These are phyloP conservation scores for Huntiella moniliformis DNA, from an alignment of 2,329 filamentous ascomycete genomes.

Conservation along the genomic window DNA sequence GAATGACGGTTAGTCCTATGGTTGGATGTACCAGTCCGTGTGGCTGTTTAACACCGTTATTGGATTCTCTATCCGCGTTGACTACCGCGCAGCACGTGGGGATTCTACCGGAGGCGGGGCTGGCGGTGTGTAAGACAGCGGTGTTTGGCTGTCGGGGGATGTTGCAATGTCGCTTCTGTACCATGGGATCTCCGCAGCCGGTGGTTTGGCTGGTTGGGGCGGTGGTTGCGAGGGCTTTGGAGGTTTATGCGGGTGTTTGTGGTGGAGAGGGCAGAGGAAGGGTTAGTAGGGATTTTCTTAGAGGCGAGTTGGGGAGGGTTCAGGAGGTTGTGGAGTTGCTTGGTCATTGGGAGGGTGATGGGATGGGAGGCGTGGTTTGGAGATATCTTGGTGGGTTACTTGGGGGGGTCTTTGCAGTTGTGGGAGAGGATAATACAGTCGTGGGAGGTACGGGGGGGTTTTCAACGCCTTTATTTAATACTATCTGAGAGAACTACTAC, in stretches of 20 bases:
- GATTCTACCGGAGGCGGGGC: slow-evolving; percentile 26
- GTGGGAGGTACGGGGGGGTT: slow-evolving; percentile 17
- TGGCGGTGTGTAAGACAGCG: slow-evolving; percentile 28
- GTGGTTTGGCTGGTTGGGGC: slow-evolving; percentile 23
- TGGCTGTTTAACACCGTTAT: no score
- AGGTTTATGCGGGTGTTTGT: slow-evolving; percentile 7
- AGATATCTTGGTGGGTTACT: slow-evolving; percentile 25
- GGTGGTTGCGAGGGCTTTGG: background rate
- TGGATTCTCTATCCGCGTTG: no score
- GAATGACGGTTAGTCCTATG: no score
- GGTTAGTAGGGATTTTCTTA: slow-evolving; percentile 6
- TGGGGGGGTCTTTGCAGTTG: slow-evolving; percentile 23
- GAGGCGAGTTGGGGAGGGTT: slow-evolving; percentile 18
- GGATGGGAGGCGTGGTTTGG: slow-evolving; percentile 19
- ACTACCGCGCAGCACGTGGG: no score
- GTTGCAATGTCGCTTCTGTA: slow-evolving; percentile 27
- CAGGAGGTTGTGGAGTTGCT: slow-evolving; percentile 29
- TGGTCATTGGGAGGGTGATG: slow-evolving; percentile 18
- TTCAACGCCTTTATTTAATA: background rate
- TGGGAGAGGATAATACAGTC: slow-evolving; percentile 25
- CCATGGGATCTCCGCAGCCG: slow-evolving; percentile 24
- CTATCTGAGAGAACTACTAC: no score
- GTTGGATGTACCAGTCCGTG: no score
- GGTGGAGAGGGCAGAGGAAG: slow-evolving; percentile 15
- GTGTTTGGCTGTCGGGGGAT: slow-evolving; percentile 29